Percentiles rank a stretch among this genome's conserved stretches.
These are phyloP conservation scores for Trifolium dubium DNA, from an alignment of 306 rosid genomes.

Conservation along the genomic window DNA sequence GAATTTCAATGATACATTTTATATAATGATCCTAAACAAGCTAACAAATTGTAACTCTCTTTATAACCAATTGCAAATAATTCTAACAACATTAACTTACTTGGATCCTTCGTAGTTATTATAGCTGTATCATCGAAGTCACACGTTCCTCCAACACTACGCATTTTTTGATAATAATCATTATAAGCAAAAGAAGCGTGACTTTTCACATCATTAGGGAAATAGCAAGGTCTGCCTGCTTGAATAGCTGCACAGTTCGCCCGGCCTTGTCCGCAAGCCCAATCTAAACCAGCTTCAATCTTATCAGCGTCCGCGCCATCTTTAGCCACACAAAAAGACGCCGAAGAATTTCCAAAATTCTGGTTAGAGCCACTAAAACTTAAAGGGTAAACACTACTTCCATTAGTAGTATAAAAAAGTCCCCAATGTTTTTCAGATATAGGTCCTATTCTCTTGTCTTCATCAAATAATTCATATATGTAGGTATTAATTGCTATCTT, in stretches of 20 bases:
- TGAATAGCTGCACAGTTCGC: constrained; percentile 83
- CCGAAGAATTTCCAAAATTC: constrained; percentile 60
- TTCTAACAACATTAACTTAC: constrained; percentile 55
- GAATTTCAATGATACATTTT: too few species aligned
- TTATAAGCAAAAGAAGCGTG: constrained; percentile 64
- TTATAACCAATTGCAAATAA: neutral
- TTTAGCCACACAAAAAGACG: constrained; percentile 75
- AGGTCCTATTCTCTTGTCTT: constrained; percentile 82
- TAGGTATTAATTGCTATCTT: constrained; percentile 64
- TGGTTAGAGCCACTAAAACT: constrained; percentile 49
- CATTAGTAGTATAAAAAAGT: constrained; percentile 64
- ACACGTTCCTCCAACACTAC: constrained; percentile 76
- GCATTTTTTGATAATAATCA: constrained; percentile 84
- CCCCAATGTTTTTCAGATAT: constrained; percentile 76
- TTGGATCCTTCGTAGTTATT: constrained; percentile 67
- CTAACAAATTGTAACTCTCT: neutral
- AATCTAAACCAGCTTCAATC: constrained; percentile 73
- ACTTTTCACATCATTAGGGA: constrained; percentile 62
- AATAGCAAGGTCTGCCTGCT: constrained; percentile 66
- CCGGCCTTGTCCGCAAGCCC: constrained; percentile 96
- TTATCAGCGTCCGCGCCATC: constrained; percentile 70
- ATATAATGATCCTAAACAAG: neutral
- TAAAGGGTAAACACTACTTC: constrained; percentile 70
- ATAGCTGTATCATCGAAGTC: constrained; percentile 82
- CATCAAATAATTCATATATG: constrained; percentile 79